Base-by-base conservation (phyloP, 2,329 filamentous ascomycete genomes). In the Fusarium duplospermum region DNA sequence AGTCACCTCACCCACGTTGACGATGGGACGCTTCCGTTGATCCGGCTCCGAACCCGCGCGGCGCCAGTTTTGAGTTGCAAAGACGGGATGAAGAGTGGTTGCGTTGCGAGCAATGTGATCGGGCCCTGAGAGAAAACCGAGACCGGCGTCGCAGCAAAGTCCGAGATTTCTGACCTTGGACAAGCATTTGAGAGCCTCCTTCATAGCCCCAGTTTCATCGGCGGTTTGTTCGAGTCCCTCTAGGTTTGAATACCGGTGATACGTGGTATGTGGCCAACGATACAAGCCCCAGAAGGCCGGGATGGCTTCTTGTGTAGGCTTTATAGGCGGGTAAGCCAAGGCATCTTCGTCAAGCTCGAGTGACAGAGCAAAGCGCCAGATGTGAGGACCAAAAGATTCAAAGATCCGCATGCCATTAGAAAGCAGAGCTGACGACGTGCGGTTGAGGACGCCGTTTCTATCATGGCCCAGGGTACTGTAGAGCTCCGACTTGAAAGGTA, bases 121-220 rank as follows among this genome's bases (percentile, higher is more conserved):
- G 2, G 91, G 89, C 1, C 91, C 91, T 56, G 84, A 83, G 13
- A 94, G 85, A 86, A 91, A 93, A 13, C 92, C 92, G 40, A 93
- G 84, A 11, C 92, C 91, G 65, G 88, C 91, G 77, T 93, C 90
- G 45, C 93, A 86, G 20, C 90, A 93, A 4, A 94, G 81, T 0
- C 89, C 92, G n/a, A 94, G 85, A 69, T 93, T 90, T 38, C 84
- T 85, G 4, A 92, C 87, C 10, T 86, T 84, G 2, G 79, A 82
- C 2, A 93, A 84, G 62, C 87, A 88, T 13, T 84, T 84, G 65
- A 94, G 87, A 4, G 91, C 90, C 36, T 86, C 84, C 70, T 87
- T 89, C 89, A 93, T 91, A 33, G 86, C 86, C 11, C 86, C 84
- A 0, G 87, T 90, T 76, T 92, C 90, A 74, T 93, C 91, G 6